Base-by-base conservation (phyloP, 2,329 filamentous ascomycete species). In the Xylaria sp. region DNA sequence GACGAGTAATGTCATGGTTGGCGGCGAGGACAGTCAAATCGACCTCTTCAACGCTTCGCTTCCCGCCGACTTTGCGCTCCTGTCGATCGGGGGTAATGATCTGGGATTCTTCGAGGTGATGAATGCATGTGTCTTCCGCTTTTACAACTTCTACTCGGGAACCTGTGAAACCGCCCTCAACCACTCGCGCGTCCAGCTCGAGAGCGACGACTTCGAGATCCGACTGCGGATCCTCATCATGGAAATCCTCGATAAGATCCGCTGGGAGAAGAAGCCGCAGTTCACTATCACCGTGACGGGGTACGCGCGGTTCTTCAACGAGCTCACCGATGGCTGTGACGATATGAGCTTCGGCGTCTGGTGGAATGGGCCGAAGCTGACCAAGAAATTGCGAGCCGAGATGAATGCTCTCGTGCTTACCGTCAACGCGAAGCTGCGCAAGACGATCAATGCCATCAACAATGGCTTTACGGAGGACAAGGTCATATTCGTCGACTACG, bases 41-140 rank as follows among this genome's bases (percentile, higher is more conserved):
- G 82, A 83, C 68, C 68, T 69, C 16, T 78, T 84, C 73, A 81
- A 83, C 73, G 75, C 74, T 4, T 79, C 80, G 9, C 69, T 75
- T 0, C 79, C 79, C 1, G 73, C 76, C 25, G 81, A 83, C 72
- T 84, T 85, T 68, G 82, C 82, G 2, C 79, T 84, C 0, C 76
- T 85, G 5, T 84, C 82, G n/a, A 78, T 85, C 37, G 83, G 83
- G 55, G 83, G 83, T 18, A 85, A 85, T 74, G 84, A 85, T 70
- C 78, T 85, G 9, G 83, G 82, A 69, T 85, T 85, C 77, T 85
- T 84, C 69, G 80, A 82, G 44, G 81, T 85, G 23, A 83, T 85
- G 75, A 85, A 85, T 71, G 82, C 82, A 27, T 85, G 84, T 72
- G 81, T 85, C 18, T 85, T 85, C 70, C 80, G 82, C 37, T 85